Conservation (phyloP, 2,329 filamentous ascomycete genomes). For the Fusarium torreyae region DNA sequence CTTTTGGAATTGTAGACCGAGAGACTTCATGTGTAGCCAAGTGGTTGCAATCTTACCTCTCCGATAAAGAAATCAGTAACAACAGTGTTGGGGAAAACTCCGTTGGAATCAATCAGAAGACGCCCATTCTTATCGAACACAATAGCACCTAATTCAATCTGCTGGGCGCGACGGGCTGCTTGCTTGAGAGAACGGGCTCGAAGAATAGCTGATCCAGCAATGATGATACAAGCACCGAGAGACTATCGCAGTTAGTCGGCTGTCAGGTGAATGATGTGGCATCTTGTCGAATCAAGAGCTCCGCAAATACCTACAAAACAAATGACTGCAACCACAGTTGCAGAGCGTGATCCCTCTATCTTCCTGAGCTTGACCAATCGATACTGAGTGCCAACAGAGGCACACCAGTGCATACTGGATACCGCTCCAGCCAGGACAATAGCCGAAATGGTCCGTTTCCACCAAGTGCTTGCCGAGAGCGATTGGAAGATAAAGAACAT, state of each 20-base stretch:
- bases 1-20: conserved; percentile 10
- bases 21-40: background rate
- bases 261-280: rapidly evolving
- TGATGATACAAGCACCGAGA: conserved; percentile 70
- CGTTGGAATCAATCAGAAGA: conserved; percentile 79
- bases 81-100: conserved; percentile 78
- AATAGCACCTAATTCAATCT: conserved; percentile 71
- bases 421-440: conserved; percentile 82
- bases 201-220: conserved; percentile 70
- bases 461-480: conserved; percentile 83
- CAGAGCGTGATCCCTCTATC: conserved; percentile 62
- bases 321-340: conserved; percentile 82
- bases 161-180: conserved; percentile 72
- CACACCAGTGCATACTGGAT: conserved; percentile 91
- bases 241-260: conserved; percentile 61
- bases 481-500: conserved; percentile 84
- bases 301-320: conserved; percentile 69
- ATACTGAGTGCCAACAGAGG: conserved; percentile 79
- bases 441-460: conserved; percentile 78
- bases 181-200: conserved; percentile 66
- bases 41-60: conserved; percentile 59
- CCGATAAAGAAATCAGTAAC: conserved; percentile 85
- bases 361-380: conserved; percentile 62
- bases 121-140: conserved; percentile 78
- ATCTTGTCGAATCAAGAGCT: no score